Evolutionary conservation across 2,329 filamentous ascomycete genomes (phyloP).

Genomic region (Chrysoporthe austroafricana): DNA sequence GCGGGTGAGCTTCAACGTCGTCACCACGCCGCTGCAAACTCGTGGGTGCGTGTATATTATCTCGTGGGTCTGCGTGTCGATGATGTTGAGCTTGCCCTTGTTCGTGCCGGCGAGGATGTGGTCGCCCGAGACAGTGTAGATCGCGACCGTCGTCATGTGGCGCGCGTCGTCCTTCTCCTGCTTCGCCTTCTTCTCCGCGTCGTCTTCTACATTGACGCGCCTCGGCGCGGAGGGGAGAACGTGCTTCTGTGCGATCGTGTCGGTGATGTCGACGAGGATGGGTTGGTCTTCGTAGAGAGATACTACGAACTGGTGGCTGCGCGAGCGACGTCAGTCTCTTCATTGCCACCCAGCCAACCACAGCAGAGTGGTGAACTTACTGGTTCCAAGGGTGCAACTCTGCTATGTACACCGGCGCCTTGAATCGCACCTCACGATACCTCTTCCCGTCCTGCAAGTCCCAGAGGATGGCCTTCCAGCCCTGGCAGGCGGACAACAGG

Average conservation of each 20-base stretch:
- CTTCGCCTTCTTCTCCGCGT: slow-evolving; percentile 76
- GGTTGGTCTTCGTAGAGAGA: slow-evolving; percentile 94
- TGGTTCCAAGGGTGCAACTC: slow-evolving; percentile 92
- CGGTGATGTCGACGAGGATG: slow-evolving; percentile 79
- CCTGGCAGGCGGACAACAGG: slow-evolving; percentile 88
- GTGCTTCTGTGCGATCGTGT: slow-evolving; percentile 72
- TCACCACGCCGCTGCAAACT: slow-evolving; percentile 84
- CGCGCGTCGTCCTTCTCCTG: slow-evolving; percentile 90
- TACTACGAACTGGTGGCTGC: slow-evolving; percentile 82
- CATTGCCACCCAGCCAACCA: not conserved
- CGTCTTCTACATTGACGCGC: slow-evolving; percentile 70
- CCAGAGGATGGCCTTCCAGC: slow-evolving; percentile 97
- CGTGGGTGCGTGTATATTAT: slow-evolving; percentile 84
- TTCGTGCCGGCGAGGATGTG: slow-evolving; percentile 92
- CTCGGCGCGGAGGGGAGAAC: slow-evolving; percentile 81
- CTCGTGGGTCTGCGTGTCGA: slow-evolving; percentile 77
- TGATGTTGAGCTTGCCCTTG: slow-evolving; percentile 95
- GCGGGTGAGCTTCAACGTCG: slow-evolving; percentile 79
- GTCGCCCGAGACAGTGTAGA: slow-evolving; percentile 83
- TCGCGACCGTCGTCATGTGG: slow-evolving; percentile 89
- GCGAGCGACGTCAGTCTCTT: slow-evolving; percentile 31
- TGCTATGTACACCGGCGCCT: slow-evolving; percentile 92
- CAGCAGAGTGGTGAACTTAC: slow-evolving; percentile 51
- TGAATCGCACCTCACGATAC: slow-evolving; percentile 84
- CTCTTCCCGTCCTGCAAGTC: slow-evolving; percentile 74